Evolutionary conservation across 2,329 filamentous ascomycete genomes (phyloP).

Genomic region (Fusarium robinianum): DNA sequence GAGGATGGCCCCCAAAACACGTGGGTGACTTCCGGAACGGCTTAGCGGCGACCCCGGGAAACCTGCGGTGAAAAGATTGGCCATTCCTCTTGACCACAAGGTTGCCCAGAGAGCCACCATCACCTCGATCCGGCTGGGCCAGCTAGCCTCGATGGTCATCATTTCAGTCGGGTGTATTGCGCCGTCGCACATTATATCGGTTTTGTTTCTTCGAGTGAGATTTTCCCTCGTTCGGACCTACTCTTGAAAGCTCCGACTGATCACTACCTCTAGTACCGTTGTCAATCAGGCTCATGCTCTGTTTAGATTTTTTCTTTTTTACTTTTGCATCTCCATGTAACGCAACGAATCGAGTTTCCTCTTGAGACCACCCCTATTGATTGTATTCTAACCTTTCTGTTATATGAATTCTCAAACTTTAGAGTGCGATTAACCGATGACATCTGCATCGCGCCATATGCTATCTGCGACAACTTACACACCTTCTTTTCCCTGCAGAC

Average conservation of each 20-base stretch:
- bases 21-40: slow-evolving; percentile 37
- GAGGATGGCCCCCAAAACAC: slow-evolving; percentile 31
- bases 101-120: slow-evolving; percentile 20
- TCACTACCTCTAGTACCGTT: too few species aligned
- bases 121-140: slow-evolving; percentile 25
- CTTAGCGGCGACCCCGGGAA: slow-evolving; percentile 32
- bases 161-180: slow-evolving; percentile 4
- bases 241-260: neutral
- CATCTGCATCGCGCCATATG: neutral
- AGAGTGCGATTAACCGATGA: slow-evolving; percentile 3
- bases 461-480: neutral
- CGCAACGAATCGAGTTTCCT: too few species aligned
- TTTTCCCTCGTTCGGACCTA: too few species aligned
- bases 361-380: too few species aligned
- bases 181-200: slow-evolving; percentile 9
- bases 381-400: too few species aligned
- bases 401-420: too few species aligned
- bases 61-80: slow-evolving; percentile 36
- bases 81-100: slow-evolving; percentile 23
- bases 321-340: too few species aligned
- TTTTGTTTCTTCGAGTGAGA: too few species aligned
- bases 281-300: too few species aligned
- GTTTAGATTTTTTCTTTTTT: too few species aligned
- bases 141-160: slow-evolving; percentile 5
- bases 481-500: neutral